Base-by-base conservation (phyloP, 768 basidiomycete species). In the Macrocybe gigantea region DNA sequence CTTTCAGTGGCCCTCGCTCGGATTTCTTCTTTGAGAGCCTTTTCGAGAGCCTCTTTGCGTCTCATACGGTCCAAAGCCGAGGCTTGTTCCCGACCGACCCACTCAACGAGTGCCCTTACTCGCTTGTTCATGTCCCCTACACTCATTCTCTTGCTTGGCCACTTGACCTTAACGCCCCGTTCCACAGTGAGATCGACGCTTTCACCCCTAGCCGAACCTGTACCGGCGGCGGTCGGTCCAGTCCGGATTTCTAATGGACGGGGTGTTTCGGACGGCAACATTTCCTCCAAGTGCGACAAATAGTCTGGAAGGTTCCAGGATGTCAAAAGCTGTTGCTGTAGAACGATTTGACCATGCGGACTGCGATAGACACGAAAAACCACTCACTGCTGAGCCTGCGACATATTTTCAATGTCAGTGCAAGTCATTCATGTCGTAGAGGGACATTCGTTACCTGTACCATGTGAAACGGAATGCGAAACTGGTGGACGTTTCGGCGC, bases 51-150 rank as follows among this genome's bases (percentile, higher is more conserved):
- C 41, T 85, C 82, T 54, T 76, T 74, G 52, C 88, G 70, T 54
- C 87, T 74, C 30, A 73, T 74, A 38, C 89, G 79, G 60, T 90
- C 89, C 34, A 77, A 71, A 7, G 85, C 84, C 53, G 73, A 80
- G 6, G 85, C 88, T 64, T 92, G 88, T 60, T 92, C 88, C 49
- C 91, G 73, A 30, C 86, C 88, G n/a, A 96, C 91, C 83, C 89
- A 97, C 59, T 96, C 94, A 13, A 95, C 81, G 41, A 98, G 74
- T 38, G 85, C 80, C 33, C 90, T 76, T 15, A 95, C 90, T 22
- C 95, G 83, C 69, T 96, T 96, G 64, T 92, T 89, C 92, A 98
- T 95, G 63, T 97, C 95, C 13, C 84, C 87, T n/a, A 95, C 85
- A 56, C 93, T 96, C 80, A 85, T 93, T 44, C 95, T 78, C 67